phyloP scores from a whole-genome alignment of 768 basidiomycete genomes.

The Russula foetens region DNA sequence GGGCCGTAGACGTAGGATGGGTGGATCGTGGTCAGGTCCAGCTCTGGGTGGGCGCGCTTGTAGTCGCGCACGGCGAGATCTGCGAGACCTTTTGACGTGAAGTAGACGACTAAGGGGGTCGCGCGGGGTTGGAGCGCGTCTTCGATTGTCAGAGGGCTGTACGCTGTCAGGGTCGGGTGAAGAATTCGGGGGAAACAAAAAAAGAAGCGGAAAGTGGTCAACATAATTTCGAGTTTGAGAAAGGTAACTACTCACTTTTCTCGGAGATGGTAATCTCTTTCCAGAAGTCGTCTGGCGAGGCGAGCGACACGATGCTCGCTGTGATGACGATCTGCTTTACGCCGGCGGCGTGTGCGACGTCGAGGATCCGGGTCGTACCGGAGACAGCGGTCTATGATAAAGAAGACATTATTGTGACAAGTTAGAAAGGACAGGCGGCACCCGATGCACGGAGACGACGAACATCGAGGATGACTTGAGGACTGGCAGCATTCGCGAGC shows the following conservation, averaged over 20 bases:
- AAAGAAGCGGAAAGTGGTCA: neutral
- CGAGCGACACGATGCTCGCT: slow-evolving; percentile 4
- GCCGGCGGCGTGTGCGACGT: too few species aligned
- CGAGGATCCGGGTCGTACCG: too few species aligned
- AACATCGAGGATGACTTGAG: slow-evolving; percentile 16
- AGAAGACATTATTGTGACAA: too few species aligned
- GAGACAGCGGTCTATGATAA: too few species aligned
- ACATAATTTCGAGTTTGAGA: too few species aligned
- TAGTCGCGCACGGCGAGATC: slow-evolving; percentile 25
- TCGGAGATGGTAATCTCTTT: slow-evolving; percentile 1
- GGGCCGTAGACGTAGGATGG: slow-evolving; percentile 28
- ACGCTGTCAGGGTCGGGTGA: slow-evolving; percentile 29
- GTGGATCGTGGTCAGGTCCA: slow-evolving; percentile 25
- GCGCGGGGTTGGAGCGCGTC: slow-evolving; percentile 23
- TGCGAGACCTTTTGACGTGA: slow-evolving; percentile 30
- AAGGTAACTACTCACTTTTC: slow-evolving; percentile 5
- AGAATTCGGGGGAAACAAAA: too few species aligned
- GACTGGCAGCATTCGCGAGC: neutral
- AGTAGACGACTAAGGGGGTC: slow-evolving; percentile 28
- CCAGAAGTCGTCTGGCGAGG: neutral
- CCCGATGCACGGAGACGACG: neutral
- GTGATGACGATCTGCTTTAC: slow-evolving; percentile 15
- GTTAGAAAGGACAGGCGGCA: neutral
- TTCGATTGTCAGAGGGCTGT: too few species aligned
- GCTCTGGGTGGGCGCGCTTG: slow-evolving; percentile 21